Evolutionary conservation across 2,329 filamentous ascomycete genomes (phyloP).

Genomic region (Alternaria triticimaculans): DNA sequence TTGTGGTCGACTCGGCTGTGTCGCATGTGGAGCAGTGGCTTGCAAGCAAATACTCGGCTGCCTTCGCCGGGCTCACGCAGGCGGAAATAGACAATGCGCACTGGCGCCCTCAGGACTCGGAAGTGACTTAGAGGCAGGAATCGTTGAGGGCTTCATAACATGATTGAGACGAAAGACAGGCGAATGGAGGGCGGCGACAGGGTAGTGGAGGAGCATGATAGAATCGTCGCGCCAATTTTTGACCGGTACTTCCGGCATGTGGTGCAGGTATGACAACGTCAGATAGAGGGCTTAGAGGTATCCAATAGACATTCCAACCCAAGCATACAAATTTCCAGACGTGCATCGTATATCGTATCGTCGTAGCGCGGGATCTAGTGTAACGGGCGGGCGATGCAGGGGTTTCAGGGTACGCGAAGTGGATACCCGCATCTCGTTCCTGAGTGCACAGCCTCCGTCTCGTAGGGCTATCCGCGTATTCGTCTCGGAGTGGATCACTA

Average conservation of each 20-base stretch:
- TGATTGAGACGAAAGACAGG: background rate
- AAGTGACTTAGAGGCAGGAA: background rate
- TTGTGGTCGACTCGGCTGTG: background rate
- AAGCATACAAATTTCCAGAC: background rate
- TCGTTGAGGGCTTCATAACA: background rate
- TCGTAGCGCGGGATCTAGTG: background rate
- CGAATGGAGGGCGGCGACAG: background rate
- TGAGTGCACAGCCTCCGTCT: background rate
- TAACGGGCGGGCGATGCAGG: background rate
- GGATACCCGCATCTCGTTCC: background rate
- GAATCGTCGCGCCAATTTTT: background rate
- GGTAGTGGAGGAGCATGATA: background rate
- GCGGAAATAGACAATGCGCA: background rate
- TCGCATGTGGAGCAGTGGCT: background rate
- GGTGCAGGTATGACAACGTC: background rate
- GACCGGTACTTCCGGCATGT: background rate
- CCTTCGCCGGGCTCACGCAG: background rate
- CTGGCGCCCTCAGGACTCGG: background rate
- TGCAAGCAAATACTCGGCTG: background rate
- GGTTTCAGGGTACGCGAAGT: constrained; percentile 1
- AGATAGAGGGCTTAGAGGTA: background rate
- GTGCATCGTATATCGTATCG: background rate
- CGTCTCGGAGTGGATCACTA: background rate
- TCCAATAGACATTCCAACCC: background rate
- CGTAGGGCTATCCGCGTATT: background rate